phyloP scores from a whole-genome alignment of 75 land plant genomes.

The Pseudotsuga menziesii region DNA sequence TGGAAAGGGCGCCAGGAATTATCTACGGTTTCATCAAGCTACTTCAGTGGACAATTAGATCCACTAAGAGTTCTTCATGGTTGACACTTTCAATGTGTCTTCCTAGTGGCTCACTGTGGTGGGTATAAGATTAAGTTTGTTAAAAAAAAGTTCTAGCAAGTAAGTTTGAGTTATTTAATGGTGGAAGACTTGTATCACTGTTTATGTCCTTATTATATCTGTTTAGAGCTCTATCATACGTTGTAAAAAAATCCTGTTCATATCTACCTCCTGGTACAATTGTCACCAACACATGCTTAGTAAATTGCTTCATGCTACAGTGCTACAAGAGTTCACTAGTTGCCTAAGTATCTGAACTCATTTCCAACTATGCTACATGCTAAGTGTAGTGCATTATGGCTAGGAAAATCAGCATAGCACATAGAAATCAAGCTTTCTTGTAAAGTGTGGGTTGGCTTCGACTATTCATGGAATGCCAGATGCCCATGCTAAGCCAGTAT shows the following conservation, averaged over 20 bases:
- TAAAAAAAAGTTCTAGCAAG: neutral
- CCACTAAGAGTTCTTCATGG: slow-evolving; percentile 21
- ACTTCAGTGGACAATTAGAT: slow-evolving; percentile 57
- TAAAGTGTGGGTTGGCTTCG: neutral
- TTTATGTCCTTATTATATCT: neutral
- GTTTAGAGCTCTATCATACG: slow-evolving; percentile 7
- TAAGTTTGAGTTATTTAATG: neutral
- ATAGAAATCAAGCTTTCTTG: neutral
- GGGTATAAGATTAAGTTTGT: neutral
- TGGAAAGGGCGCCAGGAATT: slow-evolving; percentile 59
- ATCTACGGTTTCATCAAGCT: slow-evolving; percentile 48
- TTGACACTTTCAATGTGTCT: neutral
- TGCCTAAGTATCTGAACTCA: neutral
- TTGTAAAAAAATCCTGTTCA: slow-evolving; percentile 5
- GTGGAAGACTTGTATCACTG: neutral
- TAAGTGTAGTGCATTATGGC: neutral
- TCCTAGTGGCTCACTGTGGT: neutral
- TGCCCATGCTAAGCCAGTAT: neutral
- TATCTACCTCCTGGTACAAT: neutral
- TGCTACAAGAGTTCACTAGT: neutral
- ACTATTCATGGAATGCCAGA: slow-evolving; percentile 5
- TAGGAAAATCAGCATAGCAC: neutral
- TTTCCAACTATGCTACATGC: neutral
- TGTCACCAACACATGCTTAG: neutral
- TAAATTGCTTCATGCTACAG: slow-evolving; percentile 5